Base-by-base conservation (phyloP, 352 stramenopile genomes). In the Pythium angustatum region DNA sequence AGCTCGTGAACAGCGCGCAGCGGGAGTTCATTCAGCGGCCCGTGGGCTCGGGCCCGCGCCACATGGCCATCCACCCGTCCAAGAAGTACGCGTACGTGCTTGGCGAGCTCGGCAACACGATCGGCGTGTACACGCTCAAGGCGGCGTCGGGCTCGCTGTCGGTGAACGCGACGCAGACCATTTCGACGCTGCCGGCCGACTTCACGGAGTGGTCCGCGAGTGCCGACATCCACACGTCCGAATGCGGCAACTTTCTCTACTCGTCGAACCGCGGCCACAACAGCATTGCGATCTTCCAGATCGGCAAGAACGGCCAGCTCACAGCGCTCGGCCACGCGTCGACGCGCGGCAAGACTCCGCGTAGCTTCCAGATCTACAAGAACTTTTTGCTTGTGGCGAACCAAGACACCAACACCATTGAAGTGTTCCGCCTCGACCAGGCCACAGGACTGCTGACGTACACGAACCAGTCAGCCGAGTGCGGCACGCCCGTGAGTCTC, bases 231-330 rank as follows among this genome's bases (percentile, higher is more conserved):
- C 69, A 87, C 54, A 44, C 85, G 21, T 87, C 81, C 3, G 71
- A 58, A 21, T 71, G 77, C 62, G 77, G 76, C 53, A 69, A 79
- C 40, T 90, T 86, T 57, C 49, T 90, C 26, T 90, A 87, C 76
- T 72, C 77, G 40, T 88, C 81, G 31, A 90, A 88, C 69, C 81
- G 81, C 40, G 75, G 73, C 26, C 79, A 90, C 56, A 62, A 90
- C 66, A 84, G 74, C 41, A 86, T 88, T 51, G 76, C 79, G 7
- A 83, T 85, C 9, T 90, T 86, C 60, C 49, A 68, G 45, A 68
- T 90, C 58, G 62, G 68, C 31, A 50, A 69, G 40, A 54, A 43
- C 55, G 73, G 71, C 24, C 76, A 70, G 36, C 62, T 88, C 17
- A 75, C 49, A 56, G 55, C 64, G 0, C 22, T 84, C 21, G 77